These are phyloP conservation scores for Amphirosellinia nigrospora DNA, from an alignment of 495 filamentous ascomycete species.

Conservation along the genomic window DNA sequence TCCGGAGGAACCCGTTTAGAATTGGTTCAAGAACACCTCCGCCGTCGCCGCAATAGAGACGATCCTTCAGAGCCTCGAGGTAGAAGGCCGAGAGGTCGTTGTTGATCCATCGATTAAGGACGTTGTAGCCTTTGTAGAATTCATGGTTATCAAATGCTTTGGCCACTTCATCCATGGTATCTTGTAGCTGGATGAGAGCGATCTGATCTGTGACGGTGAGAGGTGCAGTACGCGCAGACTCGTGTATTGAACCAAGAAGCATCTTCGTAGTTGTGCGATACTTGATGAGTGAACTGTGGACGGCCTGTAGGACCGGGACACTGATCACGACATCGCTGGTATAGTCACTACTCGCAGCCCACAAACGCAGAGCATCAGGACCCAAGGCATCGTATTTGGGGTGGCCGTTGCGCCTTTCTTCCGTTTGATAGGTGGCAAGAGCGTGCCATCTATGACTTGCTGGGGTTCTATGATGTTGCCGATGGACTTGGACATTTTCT, in stretches of 20 bases:
- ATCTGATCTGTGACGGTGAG: conserved; percentile 69
- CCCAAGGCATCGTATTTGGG: conserved; percentile 57
- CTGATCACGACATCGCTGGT: conserved; percentile 84
- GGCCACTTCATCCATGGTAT: conserved; percentile 64
- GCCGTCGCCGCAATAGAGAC: conserved; percentile 78
- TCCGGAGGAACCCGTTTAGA: conserved; percentile 70
- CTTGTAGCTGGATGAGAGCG: conserved; percentile 74
- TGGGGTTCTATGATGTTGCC: conserved; percentile 87
- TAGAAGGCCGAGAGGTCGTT: conserved; percentile 91
- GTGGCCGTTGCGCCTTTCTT: conserved; percentile 39
- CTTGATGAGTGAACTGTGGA: conserved; percentile 79
- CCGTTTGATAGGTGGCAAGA: conserved; percentile 55
- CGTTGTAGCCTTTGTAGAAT: conserved; percentile 78
- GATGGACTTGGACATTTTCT: conserved; percentile 98
- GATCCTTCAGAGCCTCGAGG: conserved; percentile 88
- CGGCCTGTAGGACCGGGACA: conserved; percentile 71
- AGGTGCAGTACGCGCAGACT: conserved; percentile 56
- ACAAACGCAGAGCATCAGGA: conserved; percentile 86
- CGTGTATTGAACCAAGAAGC: conserved; percentile 77
- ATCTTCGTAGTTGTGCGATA: conserved; percentile 88
- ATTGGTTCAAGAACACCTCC: conserved; percentile 73
- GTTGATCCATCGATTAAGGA: conserved; percentile 79
- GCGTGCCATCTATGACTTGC: conserved; percentile 80
- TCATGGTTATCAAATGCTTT: conserved; percentile 71
- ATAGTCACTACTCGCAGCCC: conserved; percentile 91